Base-by-base conservation (phyloP, 352 stramenopile species). In the Phytophthora aleatoria region DNA sequence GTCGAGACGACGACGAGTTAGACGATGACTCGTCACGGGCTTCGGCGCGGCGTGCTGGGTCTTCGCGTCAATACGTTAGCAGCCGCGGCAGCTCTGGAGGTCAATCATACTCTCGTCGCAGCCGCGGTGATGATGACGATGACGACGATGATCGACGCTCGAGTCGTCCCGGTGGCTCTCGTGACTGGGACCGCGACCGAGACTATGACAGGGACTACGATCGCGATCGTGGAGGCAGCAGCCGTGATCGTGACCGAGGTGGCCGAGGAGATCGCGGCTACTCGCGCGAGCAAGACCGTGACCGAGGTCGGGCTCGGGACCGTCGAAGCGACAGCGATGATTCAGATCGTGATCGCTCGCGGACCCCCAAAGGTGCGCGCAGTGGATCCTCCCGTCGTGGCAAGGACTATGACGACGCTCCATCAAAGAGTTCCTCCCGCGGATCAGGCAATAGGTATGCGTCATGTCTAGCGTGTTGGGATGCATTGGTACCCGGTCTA, bases 1-100 rank as follows among this genome's bases (percentile, higher is more conserved):
- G 85, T 20, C 83, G 77, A 33, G 85, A 89, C 16, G 80, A 92
- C 20, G 85, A 92, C 10, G 85, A 87, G 31, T 60, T 61, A 12
- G 52, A 91, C 16, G 83, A 90, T 39, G 81, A 87, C 31, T 62
- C 82, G 3, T 26, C 39, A 45, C 64, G 77, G 3, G 58, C 61
- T 4, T 47, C 67, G 10, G 64, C 59, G 12, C 69, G 76, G 15
- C 63, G 69, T 28, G 39, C 57, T 39, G 73, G 57, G 28, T 70
- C 47, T 30, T 57, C 51, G 6, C 59, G 61, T 2, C 69, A 64
- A 48, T 75, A 20, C 36, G 43, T 30, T 33, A 60, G 16, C 38
- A 44, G 61, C 12, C 61, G 70, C 15, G 43, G 47, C 2, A 56
- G 67, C 27, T 20, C 43, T 31, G 65, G 57, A 9, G 47, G 54